phyloP scores from a whole-genome alignment of 805 yeast species.

The Wickerhamiella australiensis region DNA sequence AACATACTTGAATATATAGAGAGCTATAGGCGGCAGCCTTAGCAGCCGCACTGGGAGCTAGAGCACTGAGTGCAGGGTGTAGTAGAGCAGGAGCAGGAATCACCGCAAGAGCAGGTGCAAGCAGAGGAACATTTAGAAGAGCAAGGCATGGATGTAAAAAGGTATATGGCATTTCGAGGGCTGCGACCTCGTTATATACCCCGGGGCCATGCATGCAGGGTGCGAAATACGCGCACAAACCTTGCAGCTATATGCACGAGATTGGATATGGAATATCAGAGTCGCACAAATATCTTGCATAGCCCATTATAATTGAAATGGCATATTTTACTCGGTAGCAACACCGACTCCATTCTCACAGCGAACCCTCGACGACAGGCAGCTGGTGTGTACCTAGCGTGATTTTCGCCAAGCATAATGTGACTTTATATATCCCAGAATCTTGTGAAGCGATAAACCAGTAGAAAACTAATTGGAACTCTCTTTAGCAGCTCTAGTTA shows the following conservation, averaged over 20 bases:
- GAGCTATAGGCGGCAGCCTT: neutral
- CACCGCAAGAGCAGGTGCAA: neutral
- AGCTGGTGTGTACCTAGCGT: too few species aligned
- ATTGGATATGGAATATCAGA: neutral
- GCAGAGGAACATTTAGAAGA: neutral
- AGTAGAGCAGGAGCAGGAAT: neutral
- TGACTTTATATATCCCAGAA: too few species aligned
- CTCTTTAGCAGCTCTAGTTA: too few species aligned
- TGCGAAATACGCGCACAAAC: neutral
- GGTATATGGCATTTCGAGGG: neutral
- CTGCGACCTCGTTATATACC: neutral
- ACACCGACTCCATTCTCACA: too few species aligned
- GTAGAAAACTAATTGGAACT: too few species aligned
- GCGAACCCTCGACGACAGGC: too few species aligned
- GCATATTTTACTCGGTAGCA: too few species aligned
- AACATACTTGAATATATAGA: neutral
- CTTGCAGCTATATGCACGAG: neutral
- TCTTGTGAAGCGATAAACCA: too few species aligned
- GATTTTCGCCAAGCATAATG: too few species aligned
- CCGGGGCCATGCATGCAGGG: neutral
- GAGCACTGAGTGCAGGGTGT: neutral
- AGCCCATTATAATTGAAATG: too few species aligned
- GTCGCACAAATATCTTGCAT: neutral
- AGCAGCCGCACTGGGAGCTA: neutral
- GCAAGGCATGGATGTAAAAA: neutral